phyloP scores from a whole-genome alignment of 2,329 filamentous ascomycete genomes.

The Zarea fungicola region DNA sequence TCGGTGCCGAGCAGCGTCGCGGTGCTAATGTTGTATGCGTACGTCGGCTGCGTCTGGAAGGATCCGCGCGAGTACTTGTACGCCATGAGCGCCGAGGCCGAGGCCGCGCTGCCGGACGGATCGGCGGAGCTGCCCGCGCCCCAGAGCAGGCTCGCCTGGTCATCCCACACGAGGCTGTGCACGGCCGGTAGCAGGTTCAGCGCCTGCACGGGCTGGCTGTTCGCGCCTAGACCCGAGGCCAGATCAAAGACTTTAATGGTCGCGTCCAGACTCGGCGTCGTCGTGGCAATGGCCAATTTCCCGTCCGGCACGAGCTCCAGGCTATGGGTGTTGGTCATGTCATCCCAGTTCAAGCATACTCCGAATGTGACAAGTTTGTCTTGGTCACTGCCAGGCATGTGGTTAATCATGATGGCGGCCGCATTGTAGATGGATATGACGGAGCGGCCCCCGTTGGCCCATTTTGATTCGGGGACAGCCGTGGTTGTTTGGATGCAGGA shows the following conservation, averaged over 20 bases:
- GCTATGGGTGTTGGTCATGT: slow-evolving; percentile 9
- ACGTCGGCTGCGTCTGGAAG: slow-evolving; percentile 1
- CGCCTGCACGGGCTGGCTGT: not conserved
- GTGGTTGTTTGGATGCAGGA: not conserved
- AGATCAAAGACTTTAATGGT: slow-evolving; percentile 1
- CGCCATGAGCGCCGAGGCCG: not conserved
- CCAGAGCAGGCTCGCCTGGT: slow-evolving; percentile 3
- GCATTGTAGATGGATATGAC: slow-evolving; percentile 7
- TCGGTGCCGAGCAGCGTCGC: not conserved
- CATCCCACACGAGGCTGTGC: slow-evolving; percentile 9
- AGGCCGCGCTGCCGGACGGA: not conserved
- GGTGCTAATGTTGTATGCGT: slow-evolving; percentile 2
- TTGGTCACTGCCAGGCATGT: not conserved
- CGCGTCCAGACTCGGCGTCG: not conserved
- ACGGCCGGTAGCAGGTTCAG: slow-evolving; percentile 1
- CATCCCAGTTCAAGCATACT: slow-evolving; percentile 1
- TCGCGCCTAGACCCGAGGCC: not conserved
- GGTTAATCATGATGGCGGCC: slow-evolving; percentile 4
- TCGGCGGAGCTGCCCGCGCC: slow-evolving; percentile 1
- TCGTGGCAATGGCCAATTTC: slow-evolving; percentile 3
- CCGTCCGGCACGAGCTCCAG: slow-evolving; percentile 9
- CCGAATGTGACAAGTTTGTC: slow-evolving; percentile 6
- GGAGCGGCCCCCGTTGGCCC: slow-evolving; percentile 1
- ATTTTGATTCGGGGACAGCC: slow-evolving; percentile 7
- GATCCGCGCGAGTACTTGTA: not conserved